phyloP scores from a whole-genome alignment of 2,329 filamentous ascomycete genomes.

The Dothidotthia symphoricarpi region DNA sequence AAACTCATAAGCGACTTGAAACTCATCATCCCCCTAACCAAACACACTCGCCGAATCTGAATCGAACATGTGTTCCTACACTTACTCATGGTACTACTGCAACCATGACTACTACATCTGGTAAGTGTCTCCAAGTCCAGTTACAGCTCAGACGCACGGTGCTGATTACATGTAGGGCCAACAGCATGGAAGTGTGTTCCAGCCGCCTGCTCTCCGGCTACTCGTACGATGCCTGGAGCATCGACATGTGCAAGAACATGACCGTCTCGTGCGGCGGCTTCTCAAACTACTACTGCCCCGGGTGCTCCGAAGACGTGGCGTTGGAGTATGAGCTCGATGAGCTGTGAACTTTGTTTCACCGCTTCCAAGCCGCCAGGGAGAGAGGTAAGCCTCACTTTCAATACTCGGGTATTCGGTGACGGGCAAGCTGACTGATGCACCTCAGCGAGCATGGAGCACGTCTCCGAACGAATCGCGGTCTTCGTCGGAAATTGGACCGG shows the following conservation, averaged over 20 bases:
- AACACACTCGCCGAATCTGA: not conserved
- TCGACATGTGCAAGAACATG: constrained; percentile 50
- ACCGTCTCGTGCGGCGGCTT: constrained; percentile 44
- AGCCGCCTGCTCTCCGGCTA: constrained; percentile 48
- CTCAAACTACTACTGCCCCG: constrained; percentile 46
- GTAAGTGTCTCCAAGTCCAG: constrained; percentile 18
- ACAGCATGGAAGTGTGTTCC: constrained; percentile 48
- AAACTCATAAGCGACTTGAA: not conserved
- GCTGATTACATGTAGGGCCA: too few species aligned
- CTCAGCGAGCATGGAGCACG: not conserved
- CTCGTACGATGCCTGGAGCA: constrained; percentile 50
- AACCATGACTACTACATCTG: constrained; percentile 52
- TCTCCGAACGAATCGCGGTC: constrained; percentile 2
- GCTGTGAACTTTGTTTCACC: too few species aligned
- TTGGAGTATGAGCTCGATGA: constrained; percentile 47
- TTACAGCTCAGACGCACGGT: too few species aligned
- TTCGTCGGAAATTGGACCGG: constrained; percentile 6
- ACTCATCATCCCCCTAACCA: constrained; percentile 1
- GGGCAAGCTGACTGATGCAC: constrained; percentile 15
- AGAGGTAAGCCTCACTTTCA: constrained; percentile 6
- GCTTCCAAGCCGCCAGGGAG: not conserved
- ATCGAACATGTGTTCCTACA: constrained; percentile 49
- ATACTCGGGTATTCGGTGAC: too few species aligned
- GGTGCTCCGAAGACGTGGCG: constrained; percentile 46
- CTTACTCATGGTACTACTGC: constrained; percentile 50